Percentiles rank a stretch among this genome's conserved stretches.
Evolutionary conservation across 306 rosid genomes (phyloP).

Genomic region (Cotoneaster glaucophyllus): DNA sequence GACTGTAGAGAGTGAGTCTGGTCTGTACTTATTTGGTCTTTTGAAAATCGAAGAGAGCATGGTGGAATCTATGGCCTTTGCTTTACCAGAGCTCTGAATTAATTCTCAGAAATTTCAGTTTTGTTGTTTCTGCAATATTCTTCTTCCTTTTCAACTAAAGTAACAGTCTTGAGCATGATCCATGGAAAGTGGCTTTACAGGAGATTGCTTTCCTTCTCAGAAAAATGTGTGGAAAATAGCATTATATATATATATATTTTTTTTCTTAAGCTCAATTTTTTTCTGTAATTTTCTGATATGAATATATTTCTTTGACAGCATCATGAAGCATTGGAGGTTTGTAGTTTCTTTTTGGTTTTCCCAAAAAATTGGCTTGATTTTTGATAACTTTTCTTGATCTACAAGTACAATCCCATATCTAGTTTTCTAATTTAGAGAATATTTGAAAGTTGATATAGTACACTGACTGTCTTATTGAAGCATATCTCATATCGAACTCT

Average conservation of each 20-base stretch:
- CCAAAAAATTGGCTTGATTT: conserved; percentile 28
- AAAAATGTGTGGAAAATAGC: conserved; percentile 9
- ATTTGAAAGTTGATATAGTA: conserved; percentile 15
- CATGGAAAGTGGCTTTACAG: conserved; percentile 25
- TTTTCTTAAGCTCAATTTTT: neutral
- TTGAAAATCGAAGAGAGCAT: conserved; percentile 14
- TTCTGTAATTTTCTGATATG: neutral
- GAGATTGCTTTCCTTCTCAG: conserved; percentile 7
- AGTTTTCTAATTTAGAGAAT: conserved; percentile 1
- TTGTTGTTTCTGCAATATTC: conserved; percentile 11
- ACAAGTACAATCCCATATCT: conserved; percentile 19
- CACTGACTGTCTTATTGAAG: conserved; percentile 3
- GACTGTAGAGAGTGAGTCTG: conserved; percentile 14
- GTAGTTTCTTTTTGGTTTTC: conserved; percentile 28
- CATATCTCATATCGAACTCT: no score
- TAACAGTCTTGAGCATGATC: neutral
- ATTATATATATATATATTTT: neutral
- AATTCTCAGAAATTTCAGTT: conserved; percentile 24
- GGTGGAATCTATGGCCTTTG: conserved; percentile 16
- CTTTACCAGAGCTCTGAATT: conserved; percentile 6
- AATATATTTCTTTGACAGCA: neutral
- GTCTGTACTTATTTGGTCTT: conserved; percentile 11
- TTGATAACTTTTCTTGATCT: conserved; percentile 28
- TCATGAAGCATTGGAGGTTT: conserved; percentile 16
- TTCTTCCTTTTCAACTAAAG: conserved; percentile 19